Conservation (phyloP, 768 basidiomycete species). For the Arthromyces matolae region DNA sequence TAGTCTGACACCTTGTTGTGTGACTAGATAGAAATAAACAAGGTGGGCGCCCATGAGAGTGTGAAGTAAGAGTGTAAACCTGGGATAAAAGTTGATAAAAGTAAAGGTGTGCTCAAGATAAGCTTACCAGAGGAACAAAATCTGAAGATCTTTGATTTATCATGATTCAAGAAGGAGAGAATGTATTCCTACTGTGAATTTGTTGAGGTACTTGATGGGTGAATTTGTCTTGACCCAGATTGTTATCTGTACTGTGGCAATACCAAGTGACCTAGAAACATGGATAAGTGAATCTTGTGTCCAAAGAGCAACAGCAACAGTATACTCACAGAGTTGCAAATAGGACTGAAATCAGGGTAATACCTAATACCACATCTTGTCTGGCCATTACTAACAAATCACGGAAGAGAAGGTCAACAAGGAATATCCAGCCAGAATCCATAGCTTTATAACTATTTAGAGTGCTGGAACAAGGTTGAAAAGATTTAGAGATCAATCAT, state of each 20-base stretch:
- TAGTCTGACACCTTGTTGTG: not conserved
- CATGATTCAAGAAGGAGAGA: not conserved
- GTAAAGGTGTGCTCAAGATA: not conserved
- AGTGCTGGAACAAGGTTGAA: too few species aligned
- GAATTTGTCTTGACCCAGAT: not conserved
- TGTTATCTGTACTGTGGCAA: not conserved
- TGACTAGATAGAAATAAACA: not conserved
- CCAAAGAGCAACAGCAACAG: too few species aligned
- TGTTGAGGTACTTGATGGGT: not conserved
- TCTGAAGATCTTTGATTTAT: not conserved
- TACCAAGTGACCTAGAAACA: slow-evolving; percentile 1
- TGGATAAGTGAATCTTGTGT: too few species aligned
- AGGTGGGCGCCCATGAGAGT: not conserved
- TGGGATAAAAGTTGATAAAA: not conserved
- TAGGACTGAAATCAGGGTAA: too few species aligned
- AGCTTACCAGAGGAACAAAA: not conserved
- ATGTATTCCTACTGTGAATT: not conserved
- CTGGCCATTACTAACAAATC: too few species aligned
- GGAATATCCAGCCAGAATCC: too few species aligned
- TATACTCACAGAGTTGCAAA: too few species aligned
- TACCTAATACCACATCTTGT: too few species aligned
- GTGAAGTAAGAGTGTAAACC: not conserved
- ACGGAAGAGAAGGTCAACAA: too few species aligned
- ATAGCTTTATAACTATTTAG: too few species aligned
- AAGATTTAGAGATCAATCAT: too few species aligned